Evolutionary conservation across 148 eudicot genomes (phyloP).

Genomic region (Rhododendron mucronatum): DNA sequence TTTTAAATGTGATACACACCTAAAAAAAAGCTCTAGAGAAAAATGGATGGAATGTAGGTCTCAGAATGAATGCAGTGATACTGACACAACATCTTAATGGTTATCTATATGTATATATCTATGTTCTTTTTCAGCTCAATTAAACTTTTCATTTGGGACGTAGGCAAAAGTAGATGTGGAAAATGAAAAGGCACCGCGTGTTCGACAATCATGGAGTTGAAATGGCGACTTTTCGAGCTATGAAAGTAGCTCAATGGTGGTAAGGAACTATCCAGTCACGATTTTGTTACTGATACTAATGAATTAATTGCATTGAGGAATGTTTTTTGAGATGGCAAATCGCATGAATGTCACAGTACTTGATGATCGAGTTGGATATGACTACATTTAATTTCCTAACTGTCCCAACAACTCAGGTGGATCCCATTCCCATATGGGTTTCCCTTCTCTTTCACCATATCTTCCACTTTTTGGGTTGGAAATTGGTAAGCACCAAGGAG

Average conservation of each 20-base stretch:
- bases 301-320: background rate
- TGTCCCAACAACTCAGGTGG: background rate
- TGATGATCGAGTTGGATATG: background rate
- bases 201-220: background rate
- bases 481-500: background rate
- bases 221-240: background rate
- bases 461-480: background rate
- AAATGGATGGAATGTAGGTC: background rate
- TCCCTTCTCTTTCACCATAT: background rate
- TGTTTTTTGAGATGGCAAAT: slow-evolving; percentile 2
- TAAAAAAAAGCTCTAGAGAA: background rate
- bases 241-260: background rate
- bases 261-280: background rate
- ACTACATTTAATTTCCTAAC: background rate
- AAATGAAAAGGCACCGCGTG: background rate
- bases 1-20: background rate
- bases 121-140: background rate
- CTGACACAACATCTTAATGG: background rate
- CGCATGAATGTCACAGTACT: background rate
- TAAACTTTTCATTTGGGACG: background rate
- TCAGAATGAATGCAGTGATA: background rate
- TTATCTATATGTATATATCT: background rate
- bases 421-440: background rate
- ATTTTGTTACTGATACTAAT: background rate
- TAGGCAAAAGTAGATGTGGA: background rate